Conservation (phyloP, 163 green algal genomes). For the Chlorella variabilis region DNA sequence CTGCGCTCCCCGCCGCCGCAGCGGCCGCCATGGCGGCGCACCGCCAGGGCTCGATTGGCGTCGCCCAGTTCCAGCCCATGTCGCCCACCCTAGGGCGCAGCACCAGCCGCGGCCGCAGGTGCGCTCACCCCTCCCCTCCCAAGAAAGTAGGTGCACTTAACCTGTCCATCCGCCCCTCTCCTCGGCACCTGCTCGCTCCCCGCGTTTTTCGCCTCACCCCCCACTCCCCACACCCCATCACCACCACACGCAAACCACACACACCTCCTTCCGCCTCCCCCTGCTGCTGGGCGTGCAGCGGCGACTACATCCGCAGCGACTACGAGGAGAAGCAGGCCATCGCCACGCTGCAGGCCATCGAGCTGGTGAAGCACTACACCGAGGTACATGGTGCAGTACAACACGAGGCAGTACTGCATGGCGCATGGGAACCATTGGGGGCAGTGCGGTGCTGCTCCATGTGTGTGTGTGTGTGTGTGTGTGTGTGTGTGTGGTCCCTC, state of each 20-base stretch:
- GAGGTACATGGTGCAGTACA: constrained; percentile 19
- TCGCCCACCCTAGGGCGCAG: constrained; percentile 21
- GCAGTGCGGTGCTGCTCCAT: no score
- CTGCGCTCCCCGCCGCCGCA: neutral
- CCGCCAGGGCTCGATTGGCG: neutral
- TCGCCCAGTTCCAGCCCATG: constrained; percentile 1
- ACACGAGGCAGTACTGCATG: no score
- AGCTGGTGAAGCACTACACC: constrained; percentile 39
- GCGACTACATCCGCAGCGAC: constrained; percentile 48
- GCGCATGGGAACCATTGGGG: no score
- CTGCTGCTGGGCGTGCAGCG: neutral
- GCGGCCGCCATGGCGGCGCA: neutral
- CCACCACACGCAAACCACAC: no score
- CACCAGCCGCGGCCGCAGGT: constrained; percentile 32
- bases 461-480: neutral
- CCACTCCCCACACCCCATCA: no score
- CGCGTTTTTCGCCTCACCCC: no score
- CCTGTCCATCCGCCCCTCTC: no score
- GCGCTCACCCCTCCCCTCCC: neutral
- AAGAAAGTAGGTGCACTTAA: no score
- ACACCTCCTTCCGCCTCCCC: neutral
- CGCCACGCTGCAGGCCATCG: constrained; percentile 47
- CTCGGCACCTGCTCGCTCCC: no score
- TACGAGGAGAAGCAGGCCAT: constrained; percentile 53
- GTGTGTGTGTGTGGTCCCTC: no score